A percentile compares a stretch with the other conserved stretches of the same genome.
phyloP scores from a whole-genome alignment of 1,284 basidiomycete species.

The Butyriboletus appendiculatus region DNA sequence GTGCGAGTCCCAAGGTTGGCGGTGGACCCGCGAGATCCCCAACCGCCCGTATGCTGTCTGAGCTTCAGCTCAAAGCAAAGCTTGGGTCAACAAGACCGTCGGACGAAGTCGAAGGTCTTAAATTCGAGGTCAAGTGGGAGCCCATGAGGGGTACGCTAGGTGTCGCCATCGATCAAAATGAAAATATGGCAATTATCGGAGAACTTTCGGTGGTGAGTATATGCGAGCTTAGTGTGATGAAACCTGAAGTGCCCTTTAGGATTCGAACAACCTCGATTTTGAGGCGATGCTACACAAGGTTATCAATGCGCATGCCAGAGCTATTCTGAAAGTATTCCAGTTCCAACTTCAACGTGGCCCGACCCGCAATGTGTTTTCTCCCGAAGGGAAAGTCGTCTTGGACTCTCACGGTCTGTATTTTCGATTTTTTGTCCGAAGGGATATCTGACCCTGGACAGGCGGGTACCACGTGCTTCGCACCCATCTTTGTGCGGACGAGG shows the following conservation, averaged over 20 bases:
- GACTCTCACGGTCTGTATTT: conserved; percentile 50
- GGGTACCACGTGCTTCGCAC: conserved; percentile 58
- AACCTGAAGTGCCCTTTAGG: conserved; percentile 39
- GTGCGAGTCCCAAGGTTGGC: conserved; percentile 37
- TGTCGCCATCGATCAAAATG: conserved; percentile 47
- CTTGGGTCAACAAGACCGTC: conserved; percentile 54
- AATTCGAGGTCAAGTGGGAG: conserved; percentile 65
- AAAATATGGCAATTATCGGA: conserved; percentile 39
- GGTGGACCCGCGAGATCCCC: conserved; percentile 49
- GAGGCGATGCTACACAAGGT: conserved; percentile 60
- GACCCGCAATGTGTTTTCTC: conserved; percentile 57
- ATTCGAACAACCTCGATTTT: conserved; percentile 69
- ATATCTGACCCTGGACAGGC: conserved; percentile 32
- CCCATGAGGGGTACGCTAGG: conserved; percentile 62
- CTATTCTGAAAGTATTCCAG: conserved; percentile 57
- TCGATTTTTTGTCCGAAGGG: not conserved
- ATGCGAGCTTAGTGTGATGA: not conserved
- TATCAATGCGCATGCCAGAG: conserved; percentile 60
- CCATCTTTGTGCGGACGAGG: conserved; percentile 70
- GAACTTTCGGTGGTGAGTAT: conserved; percentile 49
- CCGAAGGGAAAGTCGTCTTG: conserved; percentile 55
- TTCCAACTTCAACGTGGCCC: conserved; percentile 51
- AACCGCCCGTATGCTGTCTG: conserved; percentile 54
- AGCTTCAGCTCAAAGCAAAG: conserved; percentile 63
- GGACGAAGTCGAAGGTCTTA: conserved; percentile 67